Evolutionary conservation across 2,329 filamentous ascomycete genomes (phyloP), one percentile per base, ranked within the genome.

Genomic region (Mycosphaerella sp.): DNA sequence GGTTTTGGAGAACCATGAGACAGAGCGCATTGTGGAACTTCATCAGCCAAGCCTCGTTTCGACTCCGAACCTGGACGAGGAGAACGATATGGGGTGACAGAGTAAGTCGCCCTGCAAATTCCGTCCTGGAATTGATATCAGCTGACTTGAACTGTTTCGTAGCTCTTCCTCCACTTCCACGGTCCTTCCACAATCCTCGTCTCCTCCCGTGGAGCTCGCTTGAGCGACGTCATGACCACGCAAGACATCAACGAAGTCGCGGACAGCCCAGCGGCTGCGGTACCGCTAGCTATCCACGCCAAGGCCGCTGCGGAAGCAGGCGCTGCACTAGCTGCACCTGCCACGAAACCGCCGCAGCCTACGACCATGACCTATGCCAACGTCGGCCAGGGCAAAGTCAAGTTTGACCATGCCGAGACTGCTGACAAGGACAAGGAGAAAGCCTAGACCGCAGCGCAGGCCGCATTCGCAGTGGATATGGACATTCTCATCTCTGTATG

Each of bases 61-160:
- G 73, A 34, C 59, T 94, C 16, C 81, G 89, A 54, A 95, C 89
- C 0, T 84, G 85, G 72, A 76, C 85, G 37, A 79, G 90, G 54
- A 80, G 87, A 63, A 87, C 87, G 1, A 86, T 98, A 50, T 97
- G 89, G 88, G 93, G 93, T 17, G 93, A 98, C 67, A 75, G 91
- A 56, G 80, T 83, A 72, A 61, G 74, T 62, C 10, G 41, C 27
- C 14, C 12, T n/a, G 3, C 12, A 35, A 18, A 7, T 13, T 21
- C 2, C 28, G 28, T 2, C 50, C n/a, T 10, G 27, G 6, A 17
- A 16, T 16, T 10, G 17, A 13, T 40, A n/a, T n/a, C n/a, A n/a
- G 28, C 44, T 56, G 35, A 53, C 45, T 25, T 25, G 21, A 37
- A 16, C 7, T 25, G 21, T 25, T 4, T 25, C 17, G 34, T 54